Evolutionary conservation across 1,139 yeast species (phyloP), one percentile per base, ranked within the genome.

Genomic region (Diutina mesorugosa): DNA sequence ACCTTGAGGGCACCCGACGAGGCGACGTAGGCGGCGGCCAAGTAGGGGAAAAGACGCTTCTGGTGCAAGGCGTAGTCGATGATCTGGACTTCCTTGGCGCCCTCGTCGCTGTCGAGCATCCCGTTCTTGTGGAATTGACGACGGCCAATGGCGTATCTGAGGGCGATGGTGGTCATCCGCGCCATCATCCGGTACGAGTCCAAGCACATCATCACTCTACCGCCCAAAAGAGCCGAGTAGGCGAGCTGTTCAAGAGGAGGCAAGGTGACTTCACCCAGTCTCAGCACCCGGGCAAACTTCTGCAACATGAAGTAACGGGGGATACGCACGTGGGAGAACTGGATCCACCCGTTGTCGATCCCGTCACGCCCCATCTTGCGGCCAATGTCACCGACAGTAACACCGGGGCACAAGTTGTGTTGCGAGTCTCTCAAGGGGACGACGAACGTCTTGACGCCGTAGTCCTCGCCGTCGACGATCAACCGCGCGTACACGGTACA

Each of bases 341-440:
- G 96, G 66, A 90, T 88, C 96, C 96, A 90, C 59, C 97, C 97
- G 67, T 90, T 90, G 69, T 90, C 97, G 62, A 86, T 84, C 63
- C 90, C 91, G 65, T 84, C 89, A 66, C 90, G 81, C 57, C 97
- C 97, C 96, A 90, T 90, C 72, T 90, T 90, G 61, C 89, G 83
- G 60, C 97, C 97, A 68, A 90, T 88, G 69, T 90, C 97, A 62
- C 97, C 97, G 60, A 89, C 79, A 48, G 90, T 73, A 59, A 90
- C 76, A 64, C 97, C 97, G 18, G 95, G 90, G 64, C 77, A 71
- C 63, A 90, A 74, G 58, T 83, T 78, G 69, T 87, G 93, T 59
- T 79, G 73, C 4, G 80, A 70, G 68, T 89, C 93, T 70, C 97
- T 79, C 65, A 90, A 76, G 56, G 96, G 97, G 32, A 90, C 96